Conservation (phyloP, 345 rosid species). For the Populus pruinosa region DNA sequence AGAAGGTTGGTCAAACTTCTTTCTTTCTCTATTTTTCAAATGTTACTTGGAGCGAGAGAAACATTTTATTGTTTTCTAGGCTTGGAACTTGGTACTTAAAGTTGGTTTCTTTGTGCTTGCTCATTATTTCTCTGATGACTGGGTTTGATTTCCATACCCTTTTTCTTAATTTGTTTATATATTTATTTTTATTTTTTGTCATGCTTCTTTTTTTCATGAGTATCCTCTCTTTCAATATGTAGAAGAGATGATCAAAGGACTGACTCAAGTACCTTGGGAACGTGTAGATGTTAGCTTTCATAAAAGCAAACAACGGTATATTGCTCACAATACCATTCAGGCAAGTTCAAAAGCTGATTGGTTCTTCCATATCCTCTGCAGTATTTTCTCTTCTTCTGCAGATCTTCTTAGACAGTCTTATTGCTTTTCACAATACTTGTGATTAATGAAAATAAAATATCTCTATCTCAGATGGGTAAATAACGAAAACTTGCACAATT, state of each 20-base stretch:
- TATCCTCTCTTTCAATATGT: slow-evolving; percentile 12
- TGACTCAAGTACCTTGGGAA: slow-evolving; percentile 79
- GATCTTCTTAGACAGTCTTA: neutral
- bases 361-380: neutral
- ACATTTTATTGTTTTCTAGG: neutral
- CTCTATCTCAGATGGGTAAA: neutral
- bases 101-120: neutral
- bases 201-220: neutral
- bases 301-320: slow-evolving; percentile 68
- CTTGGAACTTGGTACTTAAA: neutral
- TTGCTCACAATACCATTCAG: slow-evolving; percentile 88
- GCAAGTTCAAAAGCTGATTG: slow-evolving; percentile 39
- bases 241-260: slow-evolving; percentile 89
- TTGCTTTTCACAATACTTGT: neutral
- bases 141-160: neutral
- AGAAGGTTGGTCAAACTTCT: slow-evolving; percentile 57
- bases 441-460: neutral
- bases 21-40: neutral
- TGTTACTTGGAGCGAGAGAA: neutral
- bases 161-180: neutral
- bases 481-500: neutral
- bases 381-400: neutral
- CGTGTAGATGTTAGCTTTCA: slow-evolving; percentile 89
- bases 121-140: neutral
- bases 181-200: no score